Evolutionary conservation across 192 early-diverging fungal species (phyloP).

Genomic region (Coemansia sp.): DNA sequence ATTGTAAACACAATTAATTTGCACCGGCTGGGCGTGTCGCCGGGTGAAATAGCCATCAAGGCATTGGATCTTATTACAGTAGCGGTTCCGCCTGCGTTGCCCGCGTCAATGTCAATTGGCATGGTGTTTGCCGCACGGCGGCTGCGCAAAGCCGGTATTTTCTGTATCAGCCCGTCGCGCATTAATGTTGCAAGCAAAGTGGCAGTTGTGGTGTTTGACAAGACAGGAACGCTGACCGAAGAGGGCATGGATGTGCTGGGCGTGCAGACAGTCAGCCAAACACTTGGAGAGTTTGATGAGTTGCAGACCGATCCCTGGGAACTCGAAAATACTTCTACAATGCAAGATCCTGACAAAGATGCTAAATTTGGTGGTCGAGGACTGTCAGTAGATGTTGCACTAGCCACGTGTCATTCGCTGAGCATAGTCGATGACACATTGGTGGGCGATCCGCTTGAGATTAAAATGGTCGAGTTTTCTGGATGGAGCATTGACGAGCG

Average conservation of each 20-base stretch:
- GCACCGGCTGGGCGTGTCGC: conserved; percentile 70
- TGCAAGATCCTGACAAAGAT: conserved; percentile 1
- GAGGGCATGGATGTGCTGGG: conserved; percentile 92
- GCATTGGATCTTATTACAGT: conserved; percentile 95
- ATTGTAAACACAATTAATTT: conserved; percentile 80
- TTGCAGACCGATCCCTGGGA: conserved; percentile 10
- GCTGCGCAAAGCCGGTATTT: conserved; percentile 75
- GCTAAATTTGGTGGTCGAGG: not conserved
- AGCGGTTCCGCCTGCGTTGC: conserved; percentile 92
- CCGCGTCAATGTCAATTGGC: conserved; percentile 95
- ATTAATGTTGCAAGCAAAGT: conserved; percentile 97
- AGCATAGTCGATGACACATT: conserved; percentile 78
- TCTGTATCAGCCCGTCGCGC: conserved; percentile 87
- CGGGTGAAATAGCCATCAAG: conserved; percentile 68
- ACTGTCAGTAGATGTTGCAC: conserved; percentile 51
- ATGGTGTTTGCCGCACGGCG: conserved; percentile 89
- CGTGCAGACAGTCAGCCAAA: conserved; percentile 56
- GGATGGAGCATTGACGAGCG: conserved; percentile 89
- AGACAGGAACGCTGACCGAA: conserved; percentile 96
- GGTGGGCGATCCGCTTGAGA: conserved; percentile 93
- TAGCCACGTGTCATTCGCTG: conserved; percentile 80
- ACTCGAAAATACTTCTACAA: not conserved
- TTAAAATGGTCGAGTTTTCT: conserved; percentile 96
- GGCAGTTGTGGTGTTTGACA: conserved; percentile 94
- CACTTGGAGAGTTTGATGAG: conserved; percentile 31